Base-by-base conservation (phyloP, 2,329 filamentous ascomycete genomes). In the Fusarium drepaniforme region DNA sequence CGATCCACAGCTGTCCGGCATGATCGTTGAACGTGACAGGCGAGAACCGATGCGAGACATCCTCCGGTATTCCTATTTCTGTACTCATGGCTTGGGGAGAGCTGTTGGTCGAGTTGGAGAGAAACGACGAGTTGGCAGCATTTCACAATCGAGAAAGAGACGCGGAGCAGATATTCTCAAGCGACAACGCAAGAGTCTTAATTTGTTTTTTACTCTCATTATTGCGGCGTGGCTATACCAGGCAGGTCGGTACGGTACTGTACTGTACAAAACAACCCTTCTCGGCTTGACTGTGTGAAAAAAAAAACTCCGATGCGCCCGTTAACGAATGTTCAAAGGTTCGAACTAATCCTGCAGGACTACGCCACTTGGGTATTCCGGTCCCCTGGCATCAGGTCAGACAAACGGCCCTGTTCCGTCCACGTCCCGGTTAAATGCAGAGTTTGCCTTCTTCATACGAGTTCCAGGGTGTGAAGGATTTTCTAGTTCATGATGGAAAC, bases 1-100 rank as follows among this genome's bases (percentile, higher is more conserved):
- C 44, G 56, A 77, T 77, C 75, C 75, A 77, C 30, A 77, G 28
- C 46, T 75, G 64, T 5, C 75, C 75, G 0, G 75, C 75, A 68
- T 77, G 75, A 12, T 77, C 75, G 33, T 71, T 64, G 28, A 46
- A 46, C 5, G 73, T 46, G 37, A 77, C 61, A 13, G 75, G 73
- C 2, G 75, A 73, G 35, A 77, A 70, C 8, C 66, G 64, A 40
- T 53, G 33, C 12, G 51, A 60, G 3, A n/a, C 46, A 12, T 73
- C 62, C 11, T 37, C 53, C 8, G 21, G 49, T 33, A 53, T 53
- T 42, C 60, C 42, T 49, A 61, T 63, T 58, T 59, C 64, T 16
- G 63, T 5, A 51, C 57, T 53, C 75, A 77, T 77, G 35, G 35
- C n/a, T 30, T 8, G 37, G 16, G 18, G 49, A 66, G 57, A 63